Percentiles rank a stretch among this genome's conserved stretches.
Evolutionary conservation across 371 early-diverging fungal species (phyloP).

Genomic region (Sanchytrium tribonematis): DNA sequence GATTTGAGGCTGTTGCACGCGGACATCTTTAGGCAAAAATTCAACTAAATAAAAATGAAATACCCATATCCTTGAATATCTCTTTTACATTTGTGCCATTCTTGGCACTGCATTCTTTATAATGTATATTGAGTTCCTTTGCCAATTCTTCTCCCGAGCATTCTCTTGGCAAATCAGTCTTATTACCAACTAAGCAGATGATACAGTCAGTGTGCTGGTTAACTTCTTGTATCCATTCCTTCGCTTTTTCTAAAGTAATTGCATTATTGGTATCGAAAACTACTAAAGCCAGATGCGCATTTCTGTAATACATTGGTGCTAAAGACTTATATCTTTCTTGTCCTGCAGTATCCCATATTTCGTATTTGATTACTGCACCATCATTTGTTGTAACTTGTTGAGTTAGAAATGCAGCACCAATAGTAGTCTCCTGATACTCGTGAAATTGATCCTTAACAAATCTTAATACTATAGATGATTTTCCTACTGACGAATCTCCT

Average conservation of each 20-base stretch:
- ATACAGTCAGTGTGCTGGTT: background rate
- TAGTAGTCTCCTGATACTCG: constrained; percentile 90
- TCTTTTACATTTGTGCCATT: constrained; percentile 84
- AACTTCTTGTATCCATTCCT: background rate
- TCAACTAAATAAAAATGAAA: too few relatives aligned
- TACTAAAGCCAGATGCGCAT: constrained; percentile 17
- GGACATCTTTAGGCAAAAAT: too few relatives aligned
- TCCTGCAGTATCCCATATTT: constrained; percentile 22
- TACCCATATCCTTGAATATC: too few relatives aligned
- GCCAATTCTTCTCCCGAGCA: constrained; percentile 80
- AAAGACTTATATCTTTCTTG: constrained; percentile 18
- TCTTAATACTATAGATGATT: constrained; percentile 18
- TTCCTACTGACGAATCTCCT: constrained; percentile 25
- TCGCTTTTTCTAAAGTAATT: background rate
- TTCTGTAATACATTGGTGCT: constrained; percentile 20
- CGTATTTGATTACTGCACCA: constrained; percentile 18
- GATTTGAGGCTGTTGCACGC: too few relatives aligned
- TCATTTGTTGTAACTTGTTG: constrained; percentile 35
- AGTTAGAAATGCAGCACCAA: constrained; percentile 61
- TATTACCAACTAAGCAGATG: background rate
- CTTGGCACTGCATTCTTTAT: constrained; percentile 87
- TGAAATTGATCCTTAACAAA: constrained; percentile 90
- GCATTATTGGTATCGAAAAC: constrained; percentile 13
- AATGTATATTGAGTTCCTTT: constrained; percentile 73
- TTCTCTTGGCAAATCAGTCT: constrained; percentile 9